Base-by-base conservation (phyloP, 2,329 filamentous ascomycete species). In the Beauveria sp. region DNA sequence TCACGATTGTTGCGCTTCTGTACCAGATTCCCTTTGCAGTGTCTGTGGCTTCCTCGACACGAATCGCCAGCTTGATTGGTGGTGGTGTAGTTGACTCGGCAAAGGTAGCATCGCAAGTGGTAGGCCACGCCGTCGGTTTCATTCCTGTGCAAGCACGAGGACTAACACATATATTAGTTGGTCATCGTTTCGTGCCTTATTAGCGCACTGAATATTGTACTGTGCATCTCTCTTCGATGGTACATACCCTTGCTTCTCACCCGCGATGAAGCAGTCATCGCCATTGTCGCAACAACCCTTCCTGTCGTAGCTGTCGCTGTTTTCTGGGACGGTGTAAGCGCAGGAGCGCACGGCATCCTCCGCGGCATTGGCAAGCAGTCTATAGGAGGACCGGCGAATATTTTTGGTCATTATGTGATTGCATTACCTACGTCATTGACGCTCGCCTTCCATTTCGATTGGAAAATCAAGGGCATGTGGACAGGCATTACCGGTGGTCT, bases 1-100 rank as follows among this genome's bases (percentile, higher is more conserved):
- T 88, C 20, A 95, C 89, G 0, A 79, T 96, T 52, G 86, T 88
- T 0, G 85, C 87, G 9, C 84, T 96, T 22, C 91, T 90, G 0
- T 98, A 92, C 77, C 91, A 96, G 73, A 86, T 98, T 53, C 92
- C 93, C 0, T 98, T 97, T 76, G 90, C 93, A 0, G 84, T 97
- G 62, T 90, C 88, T 30, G 93, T 98, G 62, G 93, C 93, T 2
- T 86, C 89, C 0, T 93, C 89, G 12, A 98, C 93, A 0, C 86
- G 93, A 1, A 85, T 97, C 18, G 93, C 93, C n/a, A 98, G 97
- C 68, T 77, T 98, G 38, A 95, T 98, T 64, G 95, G 93, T 7
- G 93, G 93, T 0, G 88, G 87, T 1, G 81, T 97, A 12, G 86
- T 90, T 1, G 86, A 87, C 52, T 89, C 93, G 0, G 93, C 93